Percentiles rank a stretch among this genome's conserved stretches.
These are phyloP conservation scores for Xylariaceae sp. DNA, from an alignment of 2,329 filamentous ascomycete genomes.

Conservation along the genomic window DNA sequence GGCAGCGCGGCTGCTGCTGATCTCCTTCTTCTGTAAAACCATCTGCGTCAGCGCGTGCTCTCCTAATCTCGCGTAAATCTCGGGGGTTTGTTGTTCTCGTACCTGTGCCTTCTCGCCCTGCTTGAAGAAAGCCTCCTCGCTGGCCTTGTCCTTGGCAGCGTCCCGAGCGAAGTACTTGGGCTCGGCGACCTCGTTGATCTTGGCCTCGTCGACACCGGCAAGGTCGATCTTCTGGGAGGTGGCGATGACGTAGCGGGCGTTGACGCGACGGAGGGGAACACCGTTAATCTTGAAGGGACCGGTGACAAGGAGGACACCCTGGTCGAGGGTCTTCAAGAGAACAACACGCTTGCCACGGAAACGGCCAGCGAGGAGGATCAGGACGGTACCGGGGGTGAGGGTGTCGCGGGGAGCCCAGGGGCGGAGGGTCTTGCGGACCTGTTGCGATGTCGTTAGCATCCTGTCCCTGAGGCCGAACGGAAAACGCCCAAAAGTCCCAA, in stretches of 20 bases:
- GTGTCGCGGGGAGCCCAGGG: constrained; percentile 81
- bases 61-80: constrained; percentile 13
- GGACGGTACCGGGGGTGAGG: constrained; percentile 89
- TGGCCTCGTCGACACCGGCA: constrained; percentile 79
- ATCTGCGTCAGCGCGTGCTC: constrained; percentile 33
- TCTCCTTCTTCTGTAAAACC: constrained; percentile 82
- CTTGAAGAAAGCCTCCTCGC: constrained; percentile 99
- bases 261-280: constrained; percentile 91
- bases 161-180: constrained; percentile 95
- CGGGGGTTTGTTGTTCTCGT: constrained; percentile 35
- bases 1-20: constrained; percentile 81
- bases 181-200: constrained; percentile 72
- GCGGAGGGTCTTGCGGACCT: constrained; percentile 94
- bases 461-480: background rate
- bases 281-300: constrained; percentile 99
- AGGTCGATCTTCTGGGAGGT: constrained; percentile 83
- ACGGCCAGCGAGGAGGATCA: constrained; percentile 98
- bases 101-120: constrained; percentile 98
- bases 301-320: constrained; percentile 98
- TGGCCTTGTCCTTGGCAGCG: constrained; percentile 90
- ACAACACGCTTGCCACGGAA: constrained; percentile 99
- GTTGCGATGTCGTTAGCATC: constrained; percentile 25
- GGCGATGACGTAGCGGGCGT: constrained; percentile 89
- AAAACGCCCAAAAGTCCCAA: background rate
- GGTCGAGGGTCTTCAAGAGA: constrained; percentile 94